These are phyloP conservation scores for Phytopythium aichiense DNA, from an alignment of 352 stramenopile species.

Conservation along the genomic window DNA sequence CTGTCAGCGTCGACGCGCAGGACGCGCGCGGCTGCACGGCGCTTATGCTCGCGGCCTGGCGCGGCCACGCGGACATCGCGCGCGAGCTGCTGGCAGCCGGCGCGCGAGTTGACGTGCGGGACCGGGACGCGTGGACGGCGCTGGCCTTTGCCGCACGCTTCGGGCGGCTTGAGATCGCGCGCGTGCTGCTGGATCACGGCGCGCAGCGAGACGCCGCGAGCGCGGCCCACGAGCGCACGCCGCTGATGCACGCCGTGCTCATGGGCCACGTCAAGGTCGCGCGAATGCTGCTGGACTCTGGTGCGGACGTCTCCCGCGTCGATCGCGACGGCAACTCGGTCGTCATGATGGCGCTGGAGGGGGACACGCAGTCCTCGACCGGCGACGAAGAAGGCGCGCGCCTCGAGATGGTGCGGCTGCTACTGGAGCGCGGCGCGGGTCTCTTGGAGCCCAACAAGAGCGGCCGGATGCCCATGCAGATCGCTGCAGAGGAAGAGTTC, in stretches of 20 bases:
- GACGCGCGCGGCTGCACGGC: slow-evolving; percentile 2
- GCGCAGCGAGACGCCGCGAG: neutral
- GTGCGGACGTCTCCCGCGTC: neutral
- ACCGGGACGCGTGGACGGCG: neutral
- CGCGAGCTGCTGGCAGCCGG: neutral
- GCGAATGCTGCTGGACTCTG: neutral
- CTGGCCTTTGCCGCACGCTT: slow-evolving; percentile 1
- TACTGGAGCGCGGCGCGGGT: neutral
- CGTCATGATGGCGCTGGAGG: slow-evolving; percentile 1
- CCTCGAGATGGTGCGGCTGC: slow-evolving; percentile 4
- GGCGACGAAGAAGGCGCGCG: slow-evolving; percentile 2
- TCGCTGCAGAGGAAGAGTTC: neutral
- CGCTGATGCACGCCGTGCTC: slow-evolving; percentile 4
- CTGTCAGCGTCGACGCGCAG: neutral
- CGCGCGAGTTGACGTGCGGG: neutral
- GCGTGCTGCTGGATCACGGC: neutral
- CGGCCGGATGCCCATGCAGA: neutral
- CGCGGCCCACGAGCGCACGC: slow-evolving; percentile 2
- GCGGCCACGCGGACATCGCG: neutral
- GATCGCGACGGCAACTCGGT: neutral
- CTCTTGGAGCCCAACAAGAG: neutral
- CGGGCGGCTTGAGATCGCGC: slow-evolving; percentile 1
- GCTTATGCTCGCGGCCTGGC: slow-evolving; percentile 4
- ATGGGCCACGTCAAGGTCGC: neutral
- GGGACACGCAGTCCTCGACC: neutral